These are phyloP conservation scores for Globisporangium viniferum DNA, from an alignment of 352 stramenopile species.

Conservation along the genomic window DNA sequence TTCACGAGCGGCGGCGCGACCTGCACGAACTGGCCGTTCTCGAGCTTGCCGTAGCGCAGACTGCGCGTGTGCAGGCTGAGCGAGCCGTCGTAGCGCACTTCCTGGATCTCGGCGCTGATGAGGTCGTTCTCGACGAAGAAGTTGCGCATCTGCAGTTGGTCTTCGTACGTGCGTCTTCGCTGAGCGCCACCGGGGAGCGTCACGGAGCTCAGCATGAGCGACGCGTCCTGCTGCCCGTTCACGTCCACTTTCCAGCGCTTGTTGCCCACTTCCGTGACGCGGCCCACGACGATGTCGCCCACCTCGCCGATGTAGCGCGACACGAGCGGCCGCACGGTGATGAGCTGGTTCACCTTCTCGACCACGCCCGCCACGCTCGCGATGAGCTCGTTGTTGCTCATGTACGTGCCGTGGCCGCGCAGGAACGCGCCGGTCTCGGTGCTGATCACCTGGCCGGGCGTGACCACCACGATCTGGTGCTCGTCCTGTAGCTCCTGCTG, in stretches of 20 bases:
- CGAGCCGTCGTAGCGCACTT: slow-evolving; percentile 90
- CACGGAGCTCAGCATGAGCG: slow-evolving; percentile 93
- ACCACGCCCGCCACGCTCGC: slow-evolving; percentile 93
- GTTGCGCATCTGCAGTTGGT: slow-evolving; percentile 96
- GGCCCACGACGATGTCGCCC: slow-evolving; percentile 96
- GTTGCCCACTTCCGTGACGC: slow-evolving; percentile 90
- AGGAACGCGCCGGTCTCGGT: slow-evolving; percentile 79
- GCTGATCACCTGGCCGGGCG: slow-evolving; percentile 73
- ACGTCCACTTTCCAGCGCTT: slow-evolving; percentile 96
- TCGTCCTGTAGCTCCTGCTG: slow-evolving; percentile 29
- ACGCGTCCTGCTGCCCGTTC: slow-evolving; percentile 77
- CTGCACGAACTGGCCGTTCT: slow-evolving; percentile 92
- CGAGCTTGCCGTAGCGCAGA: slow-evolving; percentile 93
- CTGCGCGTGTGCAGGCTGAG: slow-evolving; percentile 93
- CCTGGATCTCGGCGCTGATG: slow-evolving; percentile 90
- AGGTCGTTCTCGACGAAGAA: slow-evolving; percentile 96
- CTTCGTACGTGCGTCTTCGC: slow-evolving; percentile 95
- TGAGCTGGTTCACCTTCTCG: slow-evolving; percentile 96
- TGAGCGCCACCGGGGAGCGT: slow-evolving; percentile 95
- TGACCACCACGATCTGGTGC: slow-evolving; percentile 62
- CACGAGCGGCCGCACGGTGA: slow-evolving; percentile 90
- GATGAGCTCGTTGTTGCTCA: slow-evolving; percentile 88
- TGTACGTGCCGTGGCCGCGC: slow-evolving; percentile 94
- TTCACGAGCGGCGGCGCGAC: slow-evolving; percentile 91
- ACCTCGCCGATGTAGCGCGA: slow-evolving; percentile 93